These are phyloP conservation scores for Diutina scorzettiae DNA, from an alignment of 1,139 yeast species.

Conservation along the genomic window DNA sequence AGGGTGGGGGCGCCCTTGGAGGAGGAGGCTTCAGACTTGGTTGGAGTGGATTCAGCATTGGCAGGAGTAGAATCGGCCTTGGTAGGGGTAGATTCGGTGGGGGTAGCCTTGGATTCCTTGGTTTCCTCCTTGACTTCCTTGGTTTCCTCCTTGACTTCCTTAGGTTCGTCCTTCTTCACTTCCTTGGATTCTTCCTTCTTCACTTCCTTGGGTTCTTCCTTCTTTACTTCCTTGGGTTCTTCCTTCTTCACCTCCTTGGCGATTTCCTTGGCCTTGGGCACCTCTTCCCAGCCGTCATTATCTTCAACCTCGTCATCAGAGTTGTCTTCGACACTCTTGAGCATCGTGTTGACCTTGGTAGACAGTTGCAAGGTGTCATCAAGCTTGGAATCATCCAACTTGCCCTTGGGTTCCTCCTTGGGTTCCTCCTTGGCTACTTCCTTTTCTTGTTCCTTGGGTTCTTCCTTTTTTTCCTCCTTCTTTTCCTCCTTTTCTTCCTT, in stretches of 20 bases:
- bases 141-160: slow-evolving; percentile 9
- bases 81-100: slow-evolving; percentile 6
- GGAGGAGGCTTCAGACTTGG: slow-evolving; percentile 10
- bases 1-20: slow-evolving; percentile 30
- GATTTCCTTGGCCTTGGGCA: slow-evolving; percentile 13
- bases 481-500: slow-evolving; percentile 5
- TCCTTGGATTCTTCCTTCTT: slow-evolving; percentile 4
- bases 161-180: slow-evolving; percentile 8
- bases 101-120: neutral
- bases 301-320: slow-evolving; percentile 20
- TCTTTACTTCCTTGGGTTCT: slow-evolving; percentile 13
- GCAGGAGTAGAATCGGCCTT: neutral
- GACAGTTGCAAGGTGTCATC: slow-evolving; percentile 32
- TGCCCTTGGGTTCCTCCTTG: slow-evolving; percentile 10
- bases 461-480: neutral
- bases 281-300: slow-evolving; percentile 36
- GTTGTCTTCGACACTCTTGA: slow-evolving; percentile 24
- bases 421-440: slow-evolving; percentile 11
- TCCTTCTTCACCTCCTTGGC: neutral
- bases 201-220: slow-evolving; percentile 8
- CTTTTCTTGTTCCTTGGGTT: slow-evolving; percentile 10
- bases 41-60: slow-evolving; percentile 8
- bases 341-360: slow-evolving; percentile 23
- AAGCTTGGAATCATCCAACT: slow-evolving; percentile 12
- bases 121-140: slow-evolving; percentile 6